Evolutionary conservation across 2,329 filamentous ascomycete species (phyloP).

Genomic region (Scedosporium apiospermum): DNA sequence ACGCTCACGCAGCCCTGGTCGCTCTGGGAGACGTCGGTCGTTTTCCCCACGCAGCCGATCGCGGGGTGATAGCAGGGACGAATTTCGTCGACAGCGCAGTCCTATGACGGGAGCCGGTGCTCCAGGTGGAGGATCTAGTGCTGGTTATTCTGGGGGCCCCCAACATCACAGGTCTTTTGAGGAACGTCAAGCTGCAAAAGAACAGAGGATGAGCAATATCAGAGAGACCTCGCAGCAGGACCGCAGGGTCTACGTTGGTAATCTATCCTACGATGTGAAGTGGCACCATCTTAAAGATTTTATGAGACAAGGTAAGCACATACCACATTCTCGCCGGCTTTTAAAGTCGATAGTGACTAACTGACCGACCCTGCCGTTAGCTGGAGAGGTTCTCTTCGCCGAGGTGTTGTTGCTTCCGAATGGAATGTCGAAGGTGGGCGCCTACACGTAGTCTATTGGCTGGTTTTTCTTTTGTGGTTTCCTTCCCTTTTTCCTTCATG

Average conservation of each 20-base stretch:
- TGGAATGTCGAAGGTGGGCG: conserved; percentile 99
- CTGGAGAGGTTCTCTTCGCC: conserved; percentile 98
- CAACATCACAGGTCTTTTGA: conserved; percentile 66
- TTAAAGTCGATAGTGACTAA: neutral
- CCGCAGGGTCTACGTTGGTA: conserved; percentile 98
- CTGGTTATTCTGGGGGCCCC: conserved; percentile 48
- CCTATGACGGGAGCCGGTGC: conserved; percentile 73
- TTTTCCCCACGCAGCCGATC: conserved; percentile 74
- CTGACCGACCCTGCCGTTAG: conserved; percentile 35
- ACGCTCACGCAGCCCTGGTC: conserved; percentile 76
- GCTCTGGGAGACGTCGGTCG: conserved; percentile 59
- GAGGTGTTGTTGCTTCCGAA: conserved; percentile 99
- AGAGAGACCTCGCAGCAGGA: conserved; percentile 96
- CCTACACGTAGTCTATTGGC: conserved; percentile 68
- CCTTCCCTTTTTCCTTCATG: conserved; percentile 49
- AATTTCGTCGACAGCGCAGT: conserved; percentile 70
- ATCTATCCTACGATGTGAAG: conserved; percentile 98
- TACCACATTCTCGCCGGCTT: neutral
- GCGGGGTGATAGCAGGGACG: conserved; percentile 56
- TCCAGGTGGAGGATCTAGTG: conserved; percentile 59
- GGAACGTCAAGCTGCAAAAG: conserved; percentile 72
- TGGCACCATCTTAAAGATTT: conserved; percentile 99
- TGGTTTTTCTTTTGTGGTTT: conserved; percentile 67
- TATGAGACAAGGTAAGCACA: conserved; percentile 89
- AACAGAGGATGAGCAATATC: conserved; percentile 92